Evolutionary conservation across 805 yeast genomes (phyloP), one percentile per base, ranked within the genome.

Genomic region (Nakazawaea populi): DNA sequence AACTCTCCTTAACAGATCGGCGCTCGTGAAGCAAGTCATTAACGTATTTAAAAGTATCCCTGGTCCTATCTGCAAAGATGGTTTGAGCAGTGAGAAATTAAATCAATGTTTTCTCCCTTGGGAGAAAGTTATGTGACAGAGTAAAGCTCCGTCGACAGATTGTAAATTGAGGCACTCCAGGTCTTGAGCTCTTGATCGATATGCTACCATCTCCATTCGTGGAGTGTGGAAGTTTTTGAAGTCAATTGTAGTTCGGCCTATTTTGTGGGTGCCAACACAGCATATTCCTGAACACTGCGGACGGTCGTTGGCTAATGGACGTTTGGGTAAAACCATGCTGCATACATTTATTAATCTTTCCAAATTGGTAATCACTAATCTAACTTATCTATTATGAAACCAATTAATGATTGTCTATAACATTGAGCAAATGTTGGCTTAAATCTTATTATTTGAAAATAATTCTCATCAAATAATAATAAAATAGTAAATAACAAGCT

Each of bases 301-400:
- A 87, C 81, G 87, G 85, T 82, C 87, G 76, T 79, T 75, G 94
- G 83, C 95, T 82, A 63, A 77, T 92, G 82, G 84, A 85, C 96
- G 94, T 83, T 89, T 88, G 97, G 92, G 98, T 90, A 88, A 88
- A 91, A 91, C 98, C 98, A 91, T 92, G 96, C 89, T 83, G 97
- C 96, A 75, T 68, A 92, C 97, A 92, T 83, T 39, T 18, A 18
- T 18, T 18, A 18, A 18, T 18, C 24, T 18, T 18, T 18, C 3
- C 24, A 18, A 18, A 18, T 18, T 18, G 24, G 24, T 18, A 18
- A 18, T 18, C 24, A 18, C 24, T 18, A 18, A 18, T 18, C 24
- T 18, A 18, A 18, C 24, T 18, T 18, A 18, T 18, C 24, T 18
- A 18, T 2, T 18, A 18, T 18, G 24, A 18, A 18, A 18, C 24